Base-by-base conservation (phyloP, 1,139 yeast species). In the Suhomyces taliae region DNA sequence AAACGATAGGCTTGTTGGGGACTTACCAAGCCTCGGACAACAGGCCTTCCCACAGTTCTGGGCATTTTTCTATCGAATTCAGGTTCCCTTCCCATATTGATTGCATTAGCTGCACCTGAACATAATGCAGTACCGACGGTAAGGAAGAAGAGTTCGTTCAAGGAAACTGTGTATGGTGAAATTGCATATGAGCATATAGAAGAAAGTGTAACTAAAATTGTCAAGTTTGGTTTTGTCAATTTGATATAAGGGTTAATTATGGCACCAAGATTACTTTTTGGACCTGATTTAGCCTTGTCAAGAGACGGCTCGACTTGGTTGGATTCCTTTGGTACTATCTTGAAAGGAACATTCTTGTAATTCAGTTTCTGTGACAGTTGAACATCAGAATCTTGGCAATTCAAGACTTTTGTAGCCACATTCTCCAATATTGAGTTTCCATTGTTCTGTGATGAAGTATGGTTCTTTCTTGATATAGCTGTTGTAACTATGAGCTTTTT, bases 11-110 rank as follows among this genome's bases (percentile, higher is more conserved):
- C 97, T 60, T 90, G 90, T 2, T 61, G 61, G 1, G 97, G 84
- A 0, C 90, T 79, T 7, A 95, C 72, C 6, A 83, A 63, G 0
- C 97, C 97, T 24, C 91, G 74, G 1, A 91, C 98, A 3, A 95
- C 91, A 0, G 99, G 99, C 55, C 99, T 76, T 8, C 85, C 80
- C 19, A 87, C 82, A 0, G 99, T 93, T 59, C 99, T 75, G 2
- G 87, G 81, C 99, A 93, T 95, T 61, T 81, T 79, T 43, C 81
- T 79, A 62, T 93, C 99, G 62, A 82, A 93, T 29, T 82, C 87
- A 7, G 97, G 96, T 65, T 93, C 99, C 53, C 99, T 76, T 1
- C 91, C 98, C 96, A 91, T 93, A 62, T 93, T 93, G 44, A 93
- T 90, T 3, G 98, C 96, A 67, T 93, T 93, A 1, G 99, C 99